These are phyloP conservation scores for Taphrina populina DNA, from an alignment of 1,139 yeast genomes.

Conservation along the genomic window DNA sequence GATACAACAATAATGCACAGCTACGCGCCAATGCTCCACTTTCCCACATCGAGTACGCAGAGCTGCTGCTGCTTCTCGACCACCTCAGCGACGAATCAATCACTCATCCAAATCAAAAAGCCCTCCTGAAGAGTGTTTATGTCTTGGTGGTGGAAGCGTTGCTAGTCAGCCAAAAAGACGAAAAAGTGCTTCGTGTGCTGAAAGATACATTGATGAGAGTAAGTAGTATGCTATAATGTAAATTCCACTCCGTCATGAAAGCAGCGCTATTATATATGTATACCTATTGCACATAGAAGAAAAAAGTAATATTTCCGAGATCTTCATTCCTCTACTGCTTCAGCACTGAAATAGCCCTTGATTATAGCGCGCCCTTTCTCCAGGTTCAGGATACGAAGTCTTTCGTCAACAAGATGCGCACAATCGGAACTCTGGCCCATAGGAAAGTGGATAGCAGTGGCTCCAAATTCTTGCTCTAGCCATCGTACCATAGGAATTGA, in stretches of 20 bases:
- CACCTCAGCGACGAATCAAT: constrained; percentile 15
- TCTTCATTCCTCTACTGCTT: too few relatives aligned
- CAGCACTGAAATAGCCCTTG: constrained; percentile 38
- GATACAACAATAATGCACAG: constrained; percentile 4
- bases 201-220: constrained; percentile 6
- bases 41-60: constrained; percentile 8
- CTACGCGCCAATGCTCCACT: constrained; percentile 14
- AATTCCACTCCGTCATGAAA: too few relatives aligned
- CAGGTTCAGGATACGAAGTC: constrained; percentile 73
- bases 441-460: constrained; percentile 93
- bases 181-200: constrained; percentile 4
- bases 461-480: constrained; percentile 73
- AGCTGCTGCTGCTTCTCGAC: constrained; percentile 4
- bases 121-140: constrained; percentile 4
- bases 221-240: too few relatives aligned
- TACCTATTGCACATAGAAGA: too few relatives aligned
- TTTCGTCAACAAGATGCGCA: constrained; percentile 87
- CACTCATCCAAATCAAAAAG: constrained; percentile 9
- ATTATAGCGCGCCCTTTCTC: constrained; percentile 70
- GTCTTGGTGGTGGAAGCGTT: constrained; percentile 7
- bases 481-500: constrained; percentile 88
- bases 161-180: constrained; percentile 6
- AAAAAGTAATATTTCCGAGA: too few relatives aligned
- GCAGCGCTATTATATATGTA: too few relatives aligned
- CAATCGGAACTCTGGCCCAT: constrained; percentile 95